Evolutionary conservation across 192 early-diverging fungal genomes (phyloP), one percentile per base, ranked within the genome.

Genomic region (Podila epigama): DNA sequence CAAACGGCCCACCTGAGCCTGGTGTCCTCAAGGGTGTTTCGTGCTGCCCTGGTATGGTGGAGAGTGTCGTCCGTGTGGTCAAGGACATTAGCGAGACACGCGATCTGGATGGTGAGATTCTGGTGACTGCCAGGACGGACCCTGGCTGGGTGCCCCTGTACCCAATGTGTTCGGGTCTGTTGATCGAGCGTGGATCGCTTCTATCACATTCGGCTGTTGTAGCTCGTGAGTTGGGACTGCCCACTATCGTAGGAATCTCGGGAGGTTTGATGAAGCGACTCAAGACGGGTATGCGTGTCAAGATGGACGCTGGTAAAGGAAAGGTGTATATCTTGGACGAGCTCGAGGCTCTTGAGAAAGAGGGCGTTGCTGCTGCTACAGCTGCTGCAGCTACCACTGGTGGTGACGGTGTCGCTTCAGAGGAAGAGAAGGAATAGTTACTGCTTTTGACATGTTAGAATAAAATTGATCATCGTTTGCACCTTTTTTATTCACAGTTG

Each of bases 81-180:
- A 61, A 75, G 79, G 72, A 68, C 27, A 73, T 73, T 25, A 32
- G 63, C 4, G 70, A 70, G 33, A 68, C 79, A 8, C 67, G 68
- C 9, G 70, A 75, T 13, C 41, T 75, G 28, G 52, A 66, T 18
- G 67, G 67, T 13, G 79, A 81, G 55, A 81, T 81, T 40, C 55
- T 81, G 63, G 70, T 81, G 31, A 69, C 71, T 2, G 70, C 79
- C 10, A 75, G 68, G 27, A 81, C 79, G 4, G 79, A 81, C 16
- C 79, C 79, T 4, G 79, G 79, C 33, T 79, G 81, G 81, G 75
- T 75, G 9, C 82, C 82, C 2, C 65, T 83, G 2, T 81, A 81
- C 65, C 73, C 73, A 1, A 71, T 70, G 65, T 80, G 80, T 48
- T 73, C 70, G 2, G 82, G 73, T 18, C 56, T 83, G 25, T 57